Base-by-base conservation (phyloP, 2,329 filamentous ascomycete genomes). In the Penicillium aurantiogriseum region DNA sequence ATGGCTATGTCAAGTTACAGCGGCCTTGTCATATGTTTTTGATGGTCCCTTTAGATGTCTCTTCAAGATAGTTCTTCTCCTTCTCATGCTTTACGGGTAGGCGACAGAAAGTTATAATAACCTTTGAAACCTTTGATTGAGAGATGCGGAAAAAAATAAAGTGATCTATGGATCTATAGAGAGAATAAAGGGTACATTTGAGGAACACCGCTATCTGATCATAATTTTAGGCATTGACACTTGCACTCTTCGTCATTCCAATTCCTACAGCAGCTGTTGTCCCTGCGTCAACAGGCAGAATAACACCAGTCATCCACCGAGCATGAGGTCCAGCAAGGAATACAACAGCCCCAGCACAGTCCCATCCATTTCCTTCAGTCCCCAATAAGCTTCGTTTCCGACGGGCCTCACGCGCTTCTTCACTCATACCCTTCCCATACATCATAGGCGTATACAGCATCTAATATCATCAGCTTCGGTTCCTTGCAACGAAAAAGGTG, bases 371-470 rank as follows among this genome's bases (percentile, higher is more conserved):
- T 0, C 82, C 82, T 61, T 84, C 82, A 1, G 77, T 82, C 35
- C 79, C 78, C n/a, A 83, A 67, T 15, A 83, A 63, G 67, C 79
- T 82, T 45, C 80, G 68, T 51, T 80, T 79, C 59, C 76, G 77
- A 19, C 82, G 71, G 13, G 79, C 76, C 59, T 80, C 78, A 45
- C 81, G 70, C 2, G 77, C 79, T 56, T 81, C 79, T 4, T 80
- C 76, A 3, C 67, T 78, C 81, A 83, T 83, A 0, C 80, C 79
- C 2, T 69, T 67, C 0, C 74, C 75, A 57, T 80, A 82, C 78
- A 83, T 82, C 80, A 84, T 82, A 0, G 82, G 81, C 1, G 81
- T 84, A 59, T 82, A 83, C 1, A 83, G 70, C 81, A 83, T 77
- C 62, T 61, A 48, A 21, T 25, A 27, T 13, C 39, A 10, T 23